A percentile compares a stretch with the other conserved stretches of the same genome.
These are phyloP conservation scores for Phaffia australis DNA, from an alignment of 768 basidiomycete species.

Conservation along the genomic window DNA sequence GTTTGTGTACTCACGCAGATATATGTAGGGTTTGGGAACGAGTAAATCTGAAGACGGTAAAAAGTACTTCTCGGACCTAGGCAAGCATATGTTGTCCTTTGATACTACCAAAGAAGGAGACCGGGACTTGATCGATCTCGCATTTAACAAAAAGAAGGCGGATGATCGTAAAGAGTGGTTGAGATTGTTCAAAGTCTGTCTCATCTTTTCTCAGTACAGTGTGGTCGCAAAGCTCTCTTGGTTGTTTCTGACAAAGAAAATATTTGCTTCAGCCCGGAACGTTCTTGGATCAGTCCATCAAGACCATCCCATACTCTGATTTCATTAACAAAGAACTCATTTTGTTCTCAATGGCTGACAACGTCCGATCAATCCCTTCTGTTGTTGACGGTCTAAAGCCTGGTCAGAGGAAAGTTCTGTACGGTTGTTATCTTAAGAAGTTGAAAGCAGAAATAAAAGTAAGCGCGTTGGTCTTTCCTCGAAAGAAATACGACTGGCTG, in stretches of 20 bases:
- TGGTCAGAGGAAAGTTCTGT: conserved; percentile 92
- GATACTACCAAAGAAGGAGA: conserved; percentile 68
- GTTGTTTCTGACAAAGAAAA: not conserved
- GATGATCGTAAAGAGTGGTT: conserved; percentile 99
- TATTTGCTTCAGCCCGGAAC: conserved; percentile 63
- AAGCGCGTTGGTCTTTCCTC: not conserved
- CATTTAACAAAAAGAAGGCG: conserved; percentile 98
- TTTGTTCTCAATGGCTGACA: conserved; percentile 98
- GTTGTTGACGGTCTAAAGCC: conserved; percentile 91
- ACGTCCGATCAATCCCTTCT: conserved; percentile 93
- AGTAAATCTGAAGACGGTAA: conserved; percentile 80
- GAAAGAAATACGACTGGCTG: not conserved
- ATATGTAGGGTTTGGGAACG: conserved; percentile 78
- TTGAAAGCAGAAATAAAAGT: conserved; percentile 79
- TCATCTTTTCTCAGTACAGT: not conserved
- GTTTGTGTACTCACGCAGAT: not conserved
- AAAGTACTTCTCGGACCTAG: conserved; percentile 84
- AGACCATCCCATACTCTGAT: conserved; percentile 76
- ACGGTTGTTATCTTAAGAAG: conserved; percentile 91
- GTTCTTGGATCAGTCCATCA: conserved; percentile 74
- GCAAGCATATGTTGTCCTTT: conserved; percentile 90
- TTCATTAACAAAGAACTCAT: conserved; percentile 98
- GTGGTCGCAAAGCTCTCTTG: not conserved
- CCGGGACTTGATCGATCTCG: conserved; percentile 81
- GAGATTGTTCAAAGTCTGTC: conserved; percentile 70